Base-by-base conservation (phyloP, 805 yeast genomes). In the Wickerhamiella azyma region DNA sequence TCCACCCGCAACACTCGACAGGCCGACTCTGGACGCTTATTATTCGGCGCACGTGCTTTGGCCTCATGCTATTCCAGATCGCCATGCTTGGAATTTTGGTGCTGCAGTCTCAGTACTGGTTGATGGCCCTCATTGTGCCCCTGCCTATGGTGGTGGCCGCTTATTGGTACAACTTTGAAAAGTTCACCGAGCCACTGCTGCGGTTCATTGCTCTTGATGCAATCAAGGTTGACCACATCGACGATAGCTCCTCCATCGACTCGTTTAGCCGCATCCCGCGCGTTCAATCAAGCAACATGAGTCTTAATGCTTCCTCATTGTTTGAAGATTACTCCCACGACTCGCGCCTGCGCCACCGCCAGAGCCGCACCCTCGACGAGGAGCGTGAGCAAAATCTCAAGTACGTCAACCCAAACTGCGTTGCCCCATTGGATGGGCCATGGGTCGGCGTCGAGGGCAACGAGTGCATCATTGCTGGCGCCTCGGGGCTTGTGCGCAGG, bases 1-100 rank as follows among this genome's bases (percentile, higher is more conserved):
- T 85, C 28, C 97, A 92, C 61, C 88, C 94, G 9, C 96, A 94
- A 33, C 97, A 92, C 64, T 86, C 96, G 0, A 92, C 96, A 0
- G 98, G 97, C 1, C 83, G 82, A 59, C 94, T 89, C 1, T 89
- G 96, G 97, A 94, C 96, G 0, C 67, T 86, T 41, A 79, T 89
- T 2, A 81, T 83, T 57, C 71, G 94, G 55, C 71, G 98, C 53
- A 76, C 88, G 1, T 76, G 83, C 46, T 59, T 85, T 48, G 97
- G 97, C 0, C 64, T 89, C 21, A 63, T 83, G 29, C 68, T 89
- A 13, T 86, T 89, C 61, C 98, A 92, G 59, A 64, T 89, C 49
- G 85, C 95, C 10, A 86, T 88, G 84, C 85, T 89, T 0, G 97
- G 97, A 2, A 78, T 94, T 0, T 68, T 89, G 49, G 86, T 84